Evolutionary conservation across 495 filamentous ascomycete genomes (phyloP).

Genomic region (Monascus purpureus): DNA sequence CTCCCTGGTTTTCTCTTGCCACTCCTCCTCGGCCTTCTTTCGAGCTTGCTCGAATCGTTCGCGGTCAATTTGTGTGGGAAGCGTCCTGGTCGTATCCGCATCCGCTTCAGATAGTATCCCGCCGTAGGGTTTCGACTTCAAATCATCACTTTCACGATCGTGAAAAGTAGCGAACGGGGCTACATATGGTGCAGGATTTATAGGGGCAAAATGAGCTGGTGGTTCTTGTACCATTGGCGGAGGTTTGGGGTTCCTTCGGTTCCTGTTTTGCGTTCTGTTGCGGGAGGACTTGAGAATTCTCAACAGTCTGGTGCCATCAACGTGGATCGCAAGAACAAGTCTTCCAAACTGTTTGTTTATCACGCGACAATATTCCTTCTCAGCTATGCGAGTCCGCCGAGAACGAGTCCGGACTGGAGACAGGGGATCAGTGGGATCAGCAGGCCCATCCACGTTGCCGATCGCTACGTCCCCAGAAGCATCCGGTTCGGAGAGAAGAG

Average conservation of each 20-base stretch:
- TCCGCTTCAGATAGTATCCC: slow-evolving; percentile 82
- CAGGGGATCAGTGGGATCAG: slow-evolving; percentile 6
- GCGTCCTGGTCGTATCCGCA: slow-evolving; percentile 77
- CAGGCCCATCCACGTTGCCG: slow-evolving; percentile 9
- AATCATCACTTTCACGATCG: slow-evolving; percentile 77
- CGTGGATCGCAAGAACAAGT: slow-evolving; percentile 43
- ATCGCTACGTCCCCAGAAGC: slow-evolving; percentile 8
- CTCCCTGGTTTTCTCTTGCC: slow-evolving; percentile 49
- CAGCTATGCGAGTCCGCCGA: slow-evolving; percentile 20
- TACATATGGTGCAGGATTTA: slow-evolving; percentile 40
- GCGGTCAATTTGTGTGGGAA: slow-evolving; percentile 66
- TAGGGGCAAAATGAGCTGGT: slow-evolving; percentile 31
- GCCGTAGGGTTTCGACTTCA: slow-evolving; percentile 87
- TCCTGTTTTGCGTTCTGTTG: slow-evolving; percentile 19
- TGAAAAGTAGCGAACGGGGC: slow-evolving; percentile 71
- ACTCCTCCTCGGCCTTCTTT: slow-evolving; percentile 79
- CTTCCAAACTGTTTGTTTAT: slow-evolving; percentile 24
- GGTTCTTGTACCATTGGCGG: slow-evolving; percentile 19
- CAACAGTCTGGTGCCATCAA: slow-evolving; percentile 43
- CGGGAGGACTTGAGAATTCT: slow-evolving; percentile 39
- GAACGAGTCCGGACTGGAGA: slow-evolving; percentile 22
- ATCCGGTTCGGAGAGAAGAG: slow-evolving; percentile 11
- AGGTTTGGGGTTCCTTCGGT: slow-evolving; percentile 23
- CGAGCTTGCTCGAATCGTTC: slow-evolving; percentile 77
- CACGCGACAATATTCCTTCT: slow-evolving; percentile 23